A percentile compares a stretch with the other conserved stretches of the same genome.
Conservation (phyloP, 2,329 filamentous ascomycete species). For the Arthroderma sp. region DNA sequence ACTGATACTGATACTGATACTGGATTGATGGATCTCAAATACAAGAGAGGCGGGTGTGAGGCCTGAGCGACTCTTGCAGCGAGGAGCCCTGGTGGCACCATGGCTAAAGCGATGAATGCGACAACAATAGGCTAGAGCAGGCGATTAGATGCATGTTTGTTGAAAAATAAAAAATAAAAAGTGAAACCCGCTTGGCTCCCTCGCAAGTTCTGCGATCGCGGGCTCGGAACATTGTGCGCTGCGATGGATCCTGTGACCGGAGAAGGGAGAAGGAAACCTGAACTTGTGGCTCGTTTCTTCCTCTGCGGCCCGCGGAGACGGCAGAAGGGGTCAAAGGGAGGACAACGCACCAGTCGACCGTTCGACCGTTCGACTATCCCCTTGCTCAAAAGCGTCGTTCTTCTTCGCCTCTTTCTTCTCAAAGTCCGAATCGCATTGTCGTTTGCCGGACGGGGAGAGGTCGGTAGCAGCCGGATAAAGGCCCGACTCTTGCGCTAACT, state of each 20-base stretch:
- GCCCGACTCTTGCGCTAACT: no score
- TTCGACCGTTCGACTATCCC: no score
- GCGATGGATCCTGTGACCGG: conserved; percentile 13
- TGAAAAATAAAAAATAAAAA: neutral
- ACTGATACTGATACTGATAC: neutral
- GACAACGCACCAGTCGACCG: no score
- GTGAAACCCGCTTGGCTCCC: conserved; percentile 5
- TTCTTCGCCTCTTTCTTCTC: no score
- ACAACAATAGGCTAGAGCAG: conserved; percentile 2
- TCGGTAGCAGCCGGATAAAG: no score
- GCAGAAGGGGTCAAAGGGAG: no score
- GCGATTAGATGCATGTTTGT: conserved; percentile 3
- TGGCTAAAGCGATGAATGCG: neutral
- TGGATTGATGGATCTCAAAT: neutral
- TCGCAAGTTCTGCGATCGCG: conserved; percentile 7
- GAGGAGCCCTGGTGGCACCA: neutral
- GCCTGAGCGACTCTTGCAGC: neutral
- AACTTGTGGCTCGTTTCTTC: neutral
- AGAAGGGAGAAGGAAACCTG: neutral
- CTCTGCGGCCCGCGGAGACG: neutral
- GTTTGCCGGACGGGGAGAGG: no score
- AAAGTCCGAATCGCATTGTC: no score
- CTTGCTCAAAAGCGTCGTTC: no score
- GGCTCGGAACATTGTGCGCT: conserved; percentile 13
- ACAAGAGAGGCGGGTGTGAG: neutral